Evolutionary conservation across 2,329 filamentous ascomycete species (phyloP).

Genomic region (Paraphoma sp.): DNA sequence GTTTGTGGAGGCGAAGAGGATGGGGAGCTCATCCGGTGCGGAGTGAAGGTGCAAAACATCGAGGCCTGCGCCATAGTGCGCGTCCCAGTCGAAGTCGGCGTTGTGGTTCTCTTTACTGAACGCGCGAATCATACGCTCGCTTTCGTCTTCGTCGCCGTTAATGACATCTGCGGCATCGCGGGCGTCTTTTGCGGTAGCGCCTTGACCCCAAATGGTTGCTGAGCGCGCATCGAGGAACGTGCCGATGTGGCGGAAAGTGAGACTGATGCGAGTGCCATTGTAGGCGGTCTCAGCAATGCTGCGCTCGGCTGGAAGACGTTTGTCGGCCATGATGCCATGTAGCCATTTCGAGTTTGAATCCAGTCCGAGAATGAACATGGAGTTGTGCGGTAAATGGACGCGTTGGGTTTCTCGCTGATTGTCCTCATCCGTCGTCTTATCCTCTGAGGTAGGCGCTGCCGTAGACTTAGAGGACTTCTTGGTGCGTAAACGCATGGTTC

Average conservation of each 20-base stretch:
- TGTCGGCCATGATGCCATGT: conserved; percentile 90
- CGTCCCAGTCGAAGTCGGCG: conserved; percentile 75
- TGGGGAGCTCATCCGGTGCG: conserved; percentile 40
- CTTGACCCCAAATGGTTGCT: conserved; percentile 86
- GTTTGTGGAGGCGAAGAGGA: conserved; percentile 47
- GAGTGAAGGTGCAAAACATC: conserved; percentile 73
- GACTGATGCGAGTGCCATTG: conserved; percentile 79
- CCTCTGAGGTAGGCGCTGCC: conserved; percentile 17
- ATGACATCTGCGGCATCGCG: conserved; percentile 68
- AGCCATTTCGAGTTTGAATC: conserved; percentile 86
- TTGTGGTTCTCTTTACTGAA: conserved; percentile 86
- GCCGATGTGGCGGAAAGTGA: conserved; percentile 89
- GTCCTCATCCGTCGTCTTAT: conserved; percentile 30
- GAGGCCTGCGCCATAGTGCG: conserved; percentile 78
- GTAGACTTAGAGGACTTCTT: conserved; percentile 62
- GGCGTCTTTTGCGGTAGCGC: conserved; percentile 73
- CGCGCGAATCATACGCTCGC: conserved; percentile 73
- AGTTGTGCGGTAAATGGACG: conserved; percentile 83
- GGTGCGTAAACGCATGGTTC: conserved; percentile 87
- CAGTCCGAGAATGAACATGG: conserved; percentile 82
- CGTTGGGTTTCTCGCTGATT: conserved; percentile 65
- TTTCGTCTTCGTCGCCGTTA: conserved; percentile 72
- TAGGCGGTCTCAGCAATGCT: conserved; percentile 73
- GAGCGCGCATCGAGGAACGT: conserved; percentile 77
- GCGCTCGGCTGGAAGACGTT: conserved; percentile 73